Percentiles rank a stretch among this genome's conserved stretches.
These are phyloP conservation scores for Aciculosporium take DNA, from an alignment of 2,329 filamentous ascomycete species.

Conservation along the genomic window DNA sequence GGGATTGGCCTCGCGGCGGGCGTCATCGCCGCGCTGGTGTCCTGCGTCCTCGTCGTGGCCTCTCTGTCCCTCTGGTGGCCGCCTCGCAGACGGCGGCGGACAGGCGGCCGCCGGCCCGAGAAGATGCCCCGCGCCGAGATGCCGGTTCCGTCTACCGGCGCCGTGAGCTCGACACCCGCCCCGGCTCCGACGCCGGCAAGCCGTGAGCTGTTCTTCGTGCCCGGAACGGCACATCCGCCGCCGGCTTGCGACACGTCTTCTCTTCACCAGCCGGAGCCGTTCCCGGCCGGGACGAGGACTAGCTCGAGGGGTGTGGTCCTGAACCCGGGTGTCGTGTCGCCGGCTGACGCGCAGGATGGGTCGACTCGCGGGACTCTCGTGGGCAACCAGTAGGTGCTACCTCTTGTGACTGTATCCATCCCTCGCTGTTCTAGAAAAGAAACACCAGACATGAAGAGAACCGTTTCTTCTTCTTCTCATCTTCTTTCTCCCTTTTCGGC, in stretches of 20 bases:
- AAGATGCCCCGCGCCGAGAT: too few species aligned
- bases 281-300: too few species aligned
- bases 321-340: not conserved
- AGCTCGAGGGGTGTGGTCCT: not conserved
- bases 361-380: not conserved
- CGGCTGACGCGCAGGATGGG: not conserved
- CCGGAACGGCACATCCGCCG: not conserved
- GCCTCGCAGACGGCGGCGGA: too few species aligned
- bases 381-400: not conserved
- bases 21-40: not conserved
- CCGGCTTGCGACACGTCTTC: too few species aligned
- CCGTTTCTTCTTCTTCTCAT: not conserved
- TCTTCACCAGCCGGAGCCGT: too few species aligned
- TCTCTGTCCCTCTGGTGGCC: not conserved
- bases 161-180: not conserved
- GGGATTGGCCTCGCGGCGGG: not conserved
- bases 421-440: too few species aligned
- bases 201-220: not conserved
- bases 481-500: too few species aligned
- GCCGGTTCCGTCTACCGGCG: too few species aligned
- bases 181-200: too few species aligned
- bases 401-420: too few species aligned
- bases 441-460: too few species aligned
- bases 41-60: not conserved
- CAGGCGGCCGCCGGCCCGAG: too few species aligned